Base-by-base conservation (phyloP, 805 yeast genomes). In the Metschnikowia koreensis region DNA sequence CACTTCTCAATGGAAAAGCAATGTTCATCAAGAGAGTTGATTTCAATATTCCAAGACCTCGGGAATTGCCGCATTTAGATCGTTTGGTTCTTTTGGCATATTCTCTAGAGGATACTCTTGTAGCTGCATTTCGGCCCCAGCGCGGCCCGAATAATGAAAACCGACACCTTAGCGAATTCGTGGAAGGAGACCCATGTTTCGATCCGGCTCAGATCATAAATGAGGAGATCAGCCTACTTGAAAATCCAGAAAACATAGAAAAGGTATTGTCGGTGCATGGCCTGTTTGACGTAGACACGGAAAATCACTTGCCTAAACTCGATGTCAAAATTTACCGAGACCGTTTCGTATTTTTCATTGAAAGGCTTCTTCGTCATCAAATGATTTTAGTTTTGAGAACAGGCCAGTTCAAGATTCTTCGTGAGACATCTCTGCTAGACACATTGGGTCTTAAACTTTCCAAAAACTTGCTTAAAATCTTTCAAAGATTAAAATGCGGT, bases 11-110 rank as follows among this genome's bases (percentile, higher is more conserved):
- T 28, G 60, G 57, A 2, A 56, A 58, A 22, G 60, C 59, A 3
- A 50, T 58, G 51, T 51, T 52, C 36, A 56, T 59, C 38, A 56
- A 57, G 26, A 38, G 58, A 16, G 52, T 52, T 12, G 62, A 59
- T 38, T 59, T 58, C 46, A 56, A 59, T 44, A 40, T 58, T 17
- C 50, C 38, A 10, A 54, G 50, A 1, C 61, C 61, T 0, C 45
- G 33, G 8, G 54, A 46, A 7, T 31, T 47, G 43, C 58, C 58
- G 0, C 55, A 52, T 37, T 46, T 59, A 5, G 45, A 57, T 28
- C 44, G 51, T 3, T 40, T 59, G 15, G 60, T 57, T 3, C 44
- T 42, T 4, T 41, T 57, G 37, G 62, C 61, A 1, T 59, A 57
- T 17, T 47, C 46, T 6, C 49, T 59, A 9, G 60, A 59, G 29